These are phyloP conservation scores for Actinidia chinensis DNA, from an alignment of 179 eudicot species.

Conservation along the genomic window DNA sequence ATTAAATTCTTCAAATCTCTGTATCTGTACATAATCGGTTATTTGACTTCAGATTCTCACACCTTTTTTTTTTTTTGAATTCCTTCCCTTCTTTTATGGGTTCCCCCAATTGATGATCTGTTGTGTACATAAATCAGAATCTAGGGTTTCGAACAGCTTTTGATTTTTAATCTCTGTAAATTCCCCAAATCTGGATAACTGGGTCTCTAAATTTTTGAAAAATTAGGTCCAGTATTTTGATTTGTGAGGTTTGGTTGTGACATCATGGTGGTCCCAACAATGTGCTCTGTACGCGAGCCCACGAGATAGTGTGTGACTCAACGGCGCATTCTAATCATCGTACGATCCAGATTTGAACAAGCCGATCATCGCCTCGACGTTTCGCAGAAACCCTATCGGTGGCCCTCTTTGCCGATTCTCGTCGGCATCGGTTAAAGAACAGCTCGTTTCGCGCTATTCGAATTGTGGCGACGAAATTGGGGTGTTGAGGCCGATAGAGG, in stretches of 20 bases:
- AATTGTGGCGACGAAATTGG: conserved; percentile 33
- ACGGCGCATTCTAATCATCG: conserved; percentile 51
- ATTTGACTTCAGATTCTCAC: neutral
- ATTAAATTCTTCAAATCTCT: neutral
- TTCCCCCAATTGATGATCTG: neutral
- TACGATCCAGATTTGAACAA: conserved; percentile 59
- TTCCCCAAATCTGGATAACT: neutral
- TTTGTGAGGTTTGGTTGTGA: neutral
- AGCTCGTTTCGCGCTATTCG: conserved; percentile 41
- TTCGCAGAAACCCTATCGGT: conserved; percentile 44
- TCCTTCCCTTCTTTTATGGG: neutral
- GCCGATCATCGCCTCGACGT: conserved; percentile 45
- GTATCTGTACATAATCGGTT: neutral
- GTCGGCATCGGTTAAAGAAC: conserved; percentile 43
- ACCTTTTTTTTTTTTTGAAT: neutral
- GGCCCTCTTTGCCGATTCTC: conserved; percentile 67
- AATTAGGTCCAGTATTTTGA: too few species aligned
- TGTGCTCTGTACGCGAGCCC: conserved; percentile 78
- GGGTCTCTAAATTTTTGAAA: neutral
- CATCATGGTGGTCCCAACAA: conserved; percentile 71
- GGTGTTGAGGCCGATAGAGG: conserved; percentile 38
- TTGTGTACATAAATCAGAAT: conserved; percentile 2
- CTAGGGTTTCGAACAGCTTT: neutral
- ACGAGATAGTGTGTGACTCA: conserved; percentile 59
- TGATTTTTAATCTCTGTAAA: neutral